Base-by-base conservation (phyloP, 1,139 yeast species). In the Taphrina communis region DNA sequence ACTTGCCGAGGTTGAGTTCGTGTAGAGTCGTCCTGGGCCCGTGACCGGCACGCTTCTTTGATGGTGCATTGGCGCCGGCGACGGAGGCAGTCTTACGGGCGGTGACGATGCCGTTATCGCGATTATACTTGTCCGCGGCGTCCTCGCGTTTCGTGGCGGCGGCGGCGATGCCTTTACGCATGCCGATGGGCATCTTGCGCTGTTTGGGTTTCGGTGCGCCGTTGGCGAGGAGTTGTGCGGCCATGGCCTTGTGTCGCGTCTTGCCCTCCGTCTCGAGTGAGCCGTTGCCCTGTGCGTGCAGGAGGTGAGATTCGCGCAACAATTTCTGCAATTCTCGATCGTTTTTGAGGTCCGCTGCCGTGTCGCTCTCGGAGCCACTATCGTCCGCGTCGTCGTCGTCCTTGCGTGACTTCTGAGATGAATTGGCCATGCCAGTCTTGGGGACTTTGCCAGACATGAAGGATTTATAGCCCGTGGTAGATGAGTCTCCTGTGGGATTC, bases 321-420 rank as follows among this genome's bases (percentile, higher is more conserved):
- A 70, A 59, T 21, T 61, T 65, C 25, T 70, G 72, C 36, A 70
- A 48, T n/a, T 65, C 72, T 19, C 39, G 17, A 53, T 70, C 72
- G 31, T 70, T 70, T 44, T 70, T 70, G 21, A 70, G 17, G 36
- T 69, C 63, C 2, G 48, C 69, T 17, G 52, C 67, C 11, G 61
- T 48, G 21, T 55, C 58, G 9, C 57, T 38, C 38, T 57, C 66
- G 9, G 58, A 51, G 6, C 36, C 53, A 25, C 36, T 25, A 2
- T 56, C 68, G 19, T 51, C 68, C 31, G 4, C 31, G 12, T 44
- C 62, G 9, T 56, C 66, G 17, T 44, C 56, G 14, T 36, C 25
- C 19, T 17, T 41, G 21, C 52, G 53, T 1, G 46, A n/a, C 9
- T 53, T 46, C 12, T 4, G 36, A n/a, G 1, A 6, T 39, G 36